A percentile compares a stretch with the other conserved stretches of the same genome.
Evolutionary conservation across 345 rosid genomes (phyloP).

Genomic region (Trapa bicornis): DNA sequence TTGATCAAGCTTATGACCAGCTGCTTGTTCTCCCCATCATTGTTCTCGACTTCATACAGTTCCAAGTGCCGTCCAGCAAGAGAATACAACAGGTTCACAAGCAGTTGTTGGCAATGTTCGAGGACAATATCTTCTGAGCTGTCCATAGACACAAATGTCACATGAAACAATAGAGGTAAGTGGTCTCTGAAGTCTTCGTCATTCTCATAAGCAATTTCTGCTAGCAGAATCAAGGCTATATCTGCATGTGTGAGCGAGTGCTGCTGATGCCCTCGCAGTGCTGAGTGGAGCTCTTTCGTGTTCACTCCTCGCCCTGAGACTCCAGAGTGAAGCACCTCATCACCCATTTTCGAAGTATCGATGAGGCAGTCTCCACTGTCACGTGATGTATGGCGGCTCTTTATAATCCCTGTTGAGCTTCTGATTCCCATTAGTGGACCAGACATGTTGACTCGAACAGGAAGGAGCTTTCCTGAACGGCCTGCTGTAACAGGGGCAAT

Average conservation of each 20-base stretch:
- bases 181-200: slow-evolving; percentile 99
- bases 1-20: slow-evolving; percentile 93
- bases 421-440: slow-evolving; percentile 93
- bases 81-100: slow-evolving; percentile 87
- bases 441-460: slow-evolving; percentile 81
- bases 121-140: slow-evolving; percentile 98
- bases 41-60: slow-evolving; percentile 89
- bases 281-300: slow-evolving; percentile 95
- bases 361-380: slow-evolving; percentile 94
- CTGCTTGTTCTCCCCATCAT: slow-evolving; percentile 93
- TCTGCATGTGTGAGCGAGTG: slow-evolving; percentile 98
- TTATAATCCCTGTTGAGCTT: slow-evolving; percentile 87
- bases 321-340: slow-evolving; percentile 72
- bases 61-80: slow-evolving; percentile 98
- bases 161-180: slow-evolving; percentile 91
- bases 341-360: slow-evolving; percentile 92
- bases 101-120: slow-evolving; percentile 97
- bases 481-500: slow-evolving; percentile 71
- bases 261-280: slow-evolving; percentile 97
- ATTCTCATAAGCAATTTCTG: slow-evolving; percentile 96
- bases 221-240: slow-evolving; percentile 89
- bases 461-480: slow-evolving; percentile 88
- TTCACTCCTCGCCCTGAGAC: slow-evolving; percentile 61
- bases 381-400: slow-evolving; percentile 92
- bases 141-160: slow-evolving; percentile 99